Percentiles rank a stretch among this genome's conserved stretches.
Evolutionary conservation across 1,139 yeast genomes (phyloP).

Genomic region (Ogataea hybrid): DNA sequence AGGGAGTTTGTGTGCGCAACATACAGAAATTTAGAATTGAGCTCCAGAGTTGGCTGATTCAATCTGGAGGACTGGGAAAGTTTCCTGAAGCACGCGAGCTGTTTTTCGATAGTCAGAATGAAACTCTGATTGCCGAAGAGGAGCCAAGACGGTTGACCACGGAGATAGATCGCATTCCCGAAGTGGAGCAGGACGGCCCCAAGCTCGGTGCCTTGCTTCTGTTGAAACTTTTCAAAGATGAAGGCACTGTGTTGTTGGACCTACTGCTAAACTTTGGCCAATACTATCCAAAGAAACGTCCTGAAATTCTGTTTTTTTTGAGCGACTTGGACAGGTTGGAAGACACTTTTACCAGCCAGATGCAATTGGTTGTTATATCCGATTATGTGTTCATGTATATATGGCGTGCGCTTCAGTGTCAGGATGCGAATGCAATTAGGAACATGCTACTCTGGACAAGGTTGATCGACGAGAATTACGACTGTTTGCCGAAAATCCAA

Average conservation of each 20-base stretch:
- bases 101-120: slow-evolving; percentile 17
- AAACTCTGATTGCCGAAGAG: neutral
- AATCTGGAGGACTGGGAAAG: slow-evolving; percentile 53
- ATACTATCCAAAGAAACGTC: slow-evolving; percentile 18
- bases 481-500: slow-evolving; percentile 1
- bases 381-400: slow-evolving; percentile 10
- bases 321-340: slow-evolving; percentile 9
- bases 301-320: slow-evolving; percentile 20
- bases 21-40: slow-evolving; percentile 53
- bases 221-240: slow-evolving; percentile 3
- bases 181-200: slow-evolving; percentile 7
- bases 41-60: slow-evolving; percentile 54
- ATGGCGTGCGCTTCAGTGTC: slow-evolving; percentile 9
- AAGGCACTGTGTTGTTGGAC: slow-evolving; percentile 9
- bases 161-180: neutral
- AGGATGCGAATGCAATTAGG: slow-evolving; percentile 5
- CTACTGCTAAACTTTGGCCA: slow-evolving; percentile 23
- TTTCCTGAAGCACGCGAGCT: slow-evolving; percentile 42
- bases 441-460: slow-evolving; percentile 6
- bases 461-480: neutral
- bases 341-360: slow-evolving; percentile 1
- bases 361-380: slow-evolving; percentile 3
- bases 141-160: neutral
- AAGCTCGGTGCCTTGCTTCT: slow-evolving; percentile 3
- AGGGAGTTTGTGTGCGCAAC: slow-evolving; percentile 43